A percentile compares a stretch with the other conserved stretches of the same genome.
Evolutionary conservation across 2,329 filamentous ascomycete species (phyloP).

Genomic region (Chaetomium strumarium): DNA sequence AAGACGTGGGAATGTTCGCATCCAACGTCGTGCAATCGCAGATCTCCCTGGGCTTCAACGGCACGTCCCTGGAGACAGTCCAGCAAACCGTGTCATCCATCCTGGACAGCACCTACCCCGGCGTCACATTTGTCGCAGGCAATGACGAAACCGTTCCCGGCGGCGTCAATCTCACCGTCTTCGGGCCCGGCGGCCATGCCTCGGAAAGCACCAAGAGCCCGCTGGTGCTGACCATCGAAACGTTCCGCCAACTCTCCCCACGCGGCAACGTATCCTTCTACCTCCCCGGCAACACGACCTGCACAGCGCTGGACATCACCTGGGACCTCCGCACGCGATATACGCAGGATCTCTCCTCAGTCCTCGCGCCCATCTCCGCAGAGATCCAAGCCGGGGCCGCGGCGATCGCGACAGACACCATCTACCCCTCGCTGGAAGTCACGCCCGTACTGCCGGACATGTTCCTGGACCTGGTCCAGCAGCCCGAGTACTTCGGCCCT

Average conservation of each 20-base stretch:
- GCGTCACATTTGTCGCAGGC: background rate
- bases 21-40: background rate
- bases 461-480: background rate
- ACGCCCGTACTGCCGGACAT: background rate
- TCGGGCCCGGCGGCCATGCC: constrained; percentile 5
- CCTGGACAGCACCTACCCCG: background rate
- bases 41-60: constrained; percentile 2
- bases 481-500: constrained; percentile 1
- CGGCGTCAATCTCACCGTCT: constrained; percentile 1
- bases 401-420: background rate
- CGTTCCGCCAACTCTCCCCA: background rate
- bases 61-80: background rate
- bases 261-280: background rate
- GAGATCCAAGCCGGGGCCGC: background rate
- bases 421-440: constrained; percentile 3
- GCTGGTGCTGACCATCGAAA: background rate
- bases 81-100: background rate
- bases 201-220: constrained; percentile 4
- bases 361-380: background rate
- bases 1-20: constrained; percentile 6
- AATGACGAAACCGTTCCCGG: background rate
- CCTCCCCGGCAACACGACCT: background rate
- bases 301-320: background rate
- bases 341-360: background rate
- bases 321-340: constrained; percentile 1